Percentiles rank a stretch among this genome's conserved stretches.
Evolutionary conservation across 768 basidiomycete species (phyloP).

Genomic region (Gymnopilus dilepis): DNA sequence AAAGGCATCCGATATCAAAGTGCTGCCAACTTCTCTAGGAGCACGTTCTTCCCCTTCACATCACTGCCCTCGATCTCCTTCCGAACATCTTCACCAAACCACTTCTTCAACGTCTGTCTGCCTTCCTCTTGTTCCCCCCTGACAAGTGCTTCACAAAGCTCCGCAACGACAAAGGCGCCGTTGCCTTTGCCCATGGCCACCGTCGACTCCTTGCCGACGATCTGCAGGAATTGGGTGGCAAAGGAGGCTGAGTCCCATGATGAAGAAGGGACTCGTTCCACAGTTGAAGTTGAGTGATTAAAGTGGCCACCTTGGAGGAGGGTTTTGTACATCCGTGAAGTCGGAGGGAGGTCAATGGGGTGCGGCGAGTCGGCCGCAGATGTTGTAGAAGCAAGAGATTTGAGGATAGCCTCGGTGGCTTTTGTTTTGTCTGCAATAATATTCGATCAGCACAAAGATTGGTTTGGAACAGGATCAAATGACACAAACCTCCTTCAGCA

Average conservation of each 20-base stretch:
- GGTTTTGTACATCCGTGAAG: constrained; percentile 85
- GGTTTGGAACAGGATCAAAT: too few relatives aligned
- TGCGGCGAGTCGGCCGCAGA: constrained; percentile 57
- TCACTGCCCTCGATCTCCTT: constrained; percentile 55
- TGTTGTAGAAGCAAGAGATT: constrained; percentile 59
- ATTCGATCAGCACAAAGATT: neutral
- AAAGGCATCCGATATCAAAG: constrained; percentile 32
- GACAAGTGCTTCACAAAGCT: constrained; percentile 65
- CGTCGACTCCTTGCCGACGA: constrained; percentile 56
- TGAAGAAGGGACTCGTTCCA: constrained; percentile 50
- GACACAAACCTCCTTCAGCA: constrained; percentile 74
- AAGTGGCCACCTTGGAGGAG: constrained; percentile 93
- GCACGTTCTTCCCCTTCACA: constrained; percentile 73
- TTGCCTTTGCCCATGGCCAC: constrained; percentile 62
- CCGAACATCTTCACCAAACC: constrained; percentile 59
- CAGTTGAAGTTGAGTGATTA: constrained; percentile 58
- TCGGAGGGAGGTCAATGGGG: constrained; percentile 81
- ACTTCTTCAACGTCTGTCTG: constrained; percentile 52
- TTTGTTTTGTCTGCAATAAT: constrained; percentile 66
- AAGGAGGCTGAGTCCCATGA: constrained; percentile 65
- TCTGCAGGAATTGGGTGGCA: constrained; percentile 59
- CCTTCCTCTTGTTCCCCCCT: constrained; percentile 41
- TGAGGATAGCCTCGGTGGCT: constrained; percentile 65
- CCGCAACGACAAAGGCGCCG: constrained; percentile 79
- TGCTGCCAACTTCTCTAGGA: constrained; percentile 59